These are phyloP conservation scores for Bryoerythrophyllum caledonicum DNA, from an alignment of 225 moss, liverwort and hornwort species.

Conservation along the genomic window DNA sequence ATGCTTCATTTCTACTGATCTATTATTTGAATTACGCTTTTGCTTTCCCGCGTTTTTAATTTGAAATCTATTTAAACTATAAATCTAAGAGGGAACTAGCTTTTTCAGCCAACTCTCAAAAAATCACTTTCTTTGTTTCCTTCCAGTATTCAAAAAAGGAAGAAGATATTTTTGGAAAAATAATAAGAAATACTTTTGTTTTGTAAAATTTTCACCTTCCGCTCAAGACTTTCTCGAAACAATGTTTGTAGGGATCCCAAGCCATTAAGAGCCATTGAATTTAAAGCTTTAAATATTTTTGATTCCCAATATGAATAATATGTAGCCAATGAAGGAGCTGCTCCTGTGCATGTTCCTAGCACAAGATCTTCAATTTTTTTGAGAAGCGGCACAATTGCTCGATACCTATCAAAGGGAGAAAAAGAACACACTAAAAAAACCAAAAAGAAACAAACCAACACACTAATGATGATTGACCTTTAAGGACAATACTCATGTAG, in stretches of 20 bases:
- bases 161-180: background rate
- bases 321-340: slow-evolving; percentile 45
- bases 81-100: too few relatives aligned
- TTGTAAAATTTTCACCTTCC: slow-evolving; percentile 35
- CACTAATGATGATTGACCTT: too few relatives aligned
- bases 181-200: background rate
- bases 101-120: too few relatives aligned
- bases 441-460: too few relatives aligned
- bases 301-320: slow-evolving; percentile 88
- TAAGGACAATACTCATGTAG: too few relatives aligned
- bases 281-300: slow-evolving; percentile 69
- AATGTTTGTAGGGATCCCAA: slow-evolving; percentile 61
- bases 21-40: too few relatives aligned
- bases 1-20: too few relatives aligned
- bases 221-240: slow-evolving; percentile 60
- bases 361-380: slow-evolving; percentile 88
- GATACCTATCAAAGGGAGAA: slow-evolving; percentile 42
- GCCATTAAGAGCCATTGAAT: slow-evolving; percentile 75
- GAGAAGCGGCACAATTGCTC: slow-evolving; percentile 68
- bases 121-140: too few relatives aligned
- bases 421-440: too few relatives aligned
- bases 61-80: too few relatives aligned
- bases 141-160: too few relatives aligned
- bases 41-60: too few relatives aligned
- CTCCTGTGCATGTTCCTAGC: slow-evolving; percentile 67